Evolutionary conservation across 1,284 basidiomycete species (phyloP).

Genomic region (Abortiporus biennis): DNA sequence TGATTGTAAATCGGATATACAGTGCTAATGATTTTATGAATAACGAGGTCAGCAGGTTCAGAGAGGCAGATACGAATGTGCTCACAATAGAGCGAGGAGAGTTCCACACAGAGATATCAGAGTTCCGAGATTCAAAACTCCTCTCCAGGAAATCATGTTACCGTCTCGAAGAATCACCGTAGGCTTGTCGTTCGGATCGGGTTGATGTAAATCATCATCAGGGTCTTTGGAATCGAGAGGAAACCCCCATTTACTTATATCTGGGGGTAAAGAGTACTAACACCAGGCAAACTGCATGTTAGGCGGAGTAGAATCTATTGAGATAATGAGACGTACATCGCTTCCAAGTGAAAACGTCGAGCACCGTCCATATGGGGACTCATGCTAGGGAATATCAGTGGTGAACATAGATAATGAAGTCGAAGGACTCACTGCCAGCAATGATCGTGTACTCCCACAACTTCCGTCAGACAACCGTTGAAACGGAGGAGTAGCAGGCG

Average conservation of each 20-base stretch:
- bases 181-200: conserved; percentile 20
- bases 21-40: conserved; percentile 25
- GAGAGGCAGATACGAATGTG: too few species aligned
- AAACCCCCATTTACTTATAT: conserved; percentile 24
- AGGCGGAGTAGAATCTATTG: too few species aligned
- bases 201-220: conserved; percentile 29
- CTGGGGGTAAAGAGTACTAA: conserved; percentile 24
- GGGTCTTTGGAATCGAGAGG: conserved; percentile 25
- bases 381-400: too few species aligned
- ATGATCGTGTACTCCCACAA: too few species aligned
- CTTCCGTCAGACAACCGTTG: too few species aligned
- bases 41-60: conserved; percentile 4
- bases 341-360: too few species aligned
- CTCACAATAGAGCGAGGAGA: conserved; percentile 32
- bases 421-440: too few species aligned
- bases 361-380: too few species aligned
- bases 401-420: too few species aligned
- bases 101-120: conserved; percentile 24
- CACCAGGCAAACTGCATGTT: too few species aligned
- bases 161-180: conserved; percentile 18
- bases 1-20: conserved; percentile 50
- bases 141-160: conserved; percentile 24
- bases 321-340: too few species aligned
- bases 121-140: conserved; percentile 26
- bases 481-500: too few species aligned